phyloP scores from a whole-genome alignment of 768 basidiomycete genomes.

The Candolleomyces aberdarensis region DNA sequence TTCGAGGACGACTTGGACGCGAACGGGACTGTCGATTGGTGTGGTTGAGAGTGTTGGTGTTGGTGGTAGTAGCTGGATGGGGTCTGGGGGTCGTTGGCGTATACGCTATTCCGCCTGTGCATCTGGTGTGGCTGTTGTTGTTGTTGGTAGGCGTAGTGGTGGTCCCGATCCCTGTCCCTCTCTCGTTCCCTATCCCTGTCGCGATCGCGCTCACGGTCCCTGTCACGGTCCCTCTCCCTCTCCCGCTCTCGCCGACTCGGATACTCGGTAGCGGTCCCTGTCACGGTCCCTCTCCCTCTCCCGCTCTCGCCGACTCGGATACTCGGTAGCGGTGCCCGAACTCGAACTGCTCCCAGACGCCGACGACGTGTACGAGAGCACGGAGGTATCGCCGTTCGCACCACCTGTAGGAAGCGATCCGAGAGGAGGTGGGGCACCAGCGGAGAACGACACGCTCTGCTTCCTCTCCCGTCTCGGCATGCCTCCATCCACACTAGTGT shows the following conservation, averaged over 20 bases:
- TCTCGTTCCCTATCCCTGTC: background rate
- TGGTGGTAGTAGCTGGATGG: background rate
- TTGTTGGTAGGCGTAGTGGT: background rate
- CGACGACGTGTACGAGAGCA: background rate
- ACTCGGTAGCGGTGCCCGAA: background rate
- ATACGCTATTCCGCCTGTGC: background rate
- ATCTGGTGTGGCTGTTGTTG: background rate
- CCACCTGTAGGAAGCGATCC: too few species aligned
- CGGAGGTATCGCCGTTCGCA: background rate
- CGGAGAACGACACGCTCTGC: background rate
- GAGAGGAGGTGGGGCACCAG: too few species aligned
- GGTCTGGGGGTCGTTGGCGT: background rate
- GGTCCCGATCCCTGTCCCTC: background rate
- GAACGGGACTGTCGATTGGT: background rate
- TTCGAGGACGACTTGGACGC: too few species aligned
- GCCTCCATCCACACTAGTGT: background rate
- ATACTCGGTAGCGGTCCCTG: background rate
- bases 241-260: background rate
- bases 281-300: conserved; percentile 8
- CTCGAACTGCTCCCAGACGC: background rate
- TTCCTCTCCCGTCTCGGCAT: background rate
- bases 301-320: background rate
- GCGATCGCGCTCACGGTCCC: too few species aligned
- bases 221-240: conserved; percentile 4
- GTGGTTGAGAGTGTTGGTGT: background rate